Base-by-base conservation (phyloP, 768 basidiomycete species). In the Boletellus ananas region DNA sequence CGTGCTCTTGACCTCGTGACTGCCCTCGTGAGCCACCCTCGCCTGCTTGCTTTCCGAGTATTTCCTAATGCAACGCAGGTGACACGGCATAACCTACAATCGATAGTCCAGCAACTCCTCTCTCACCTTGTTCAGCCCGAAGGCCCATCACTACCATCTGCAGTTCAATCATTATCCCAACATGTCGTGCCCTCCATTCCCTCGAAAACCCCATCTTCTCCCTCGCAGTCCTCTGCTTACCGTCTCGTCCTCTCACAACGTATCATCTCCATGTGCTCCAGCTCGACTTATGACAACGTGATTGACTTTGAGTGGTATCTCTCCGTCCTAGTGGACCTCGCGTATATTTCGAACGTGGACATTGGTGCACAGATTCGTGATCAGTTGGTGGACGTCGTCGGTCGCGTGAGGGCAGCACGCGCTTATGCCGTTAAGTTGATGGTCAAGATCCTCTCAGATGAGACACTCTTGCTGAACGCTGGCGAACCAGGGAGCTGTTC, bases 281-380 rank as follows among this genome's bases (percentile, higher is more conserved):
- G 81, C 48, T 83, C 83, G 34, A 87, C 85, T 18, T 98, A 95
- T 64, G 84, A 85, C 45, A 87, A 93, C 60, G 78, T 99, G 23
- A 76, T 79, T 39, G 94, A 97, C 70, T 98, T 98, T 63, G 91
- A 97, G 63, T 99, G 96, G 95, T 96, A 93, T 66, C 77, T 98
- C 18, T 96, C 95, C 5, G 92, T 94, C 8, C 81, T 98, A 25
- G 80, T 97, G 40, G 94, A 97, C 62, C 75, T 98, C 9, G 84
- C 91, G 1, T 91, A 96, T 63, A 78, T 97, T 35, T 87, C 92
- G 44, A 80, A 84, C 23, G 90, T 85, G 42, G 75, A 88, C 56
- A 75, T 96, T 42, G 93, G 93, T 2, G 61, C 70, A 0, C 79
- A 87, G 59, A 87, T 97, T 47, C 79, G 85, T 12, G 84, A 92